Base-by-base conservation (phyloP, 306 rosid species). In the Prunus salicina region DNA sequence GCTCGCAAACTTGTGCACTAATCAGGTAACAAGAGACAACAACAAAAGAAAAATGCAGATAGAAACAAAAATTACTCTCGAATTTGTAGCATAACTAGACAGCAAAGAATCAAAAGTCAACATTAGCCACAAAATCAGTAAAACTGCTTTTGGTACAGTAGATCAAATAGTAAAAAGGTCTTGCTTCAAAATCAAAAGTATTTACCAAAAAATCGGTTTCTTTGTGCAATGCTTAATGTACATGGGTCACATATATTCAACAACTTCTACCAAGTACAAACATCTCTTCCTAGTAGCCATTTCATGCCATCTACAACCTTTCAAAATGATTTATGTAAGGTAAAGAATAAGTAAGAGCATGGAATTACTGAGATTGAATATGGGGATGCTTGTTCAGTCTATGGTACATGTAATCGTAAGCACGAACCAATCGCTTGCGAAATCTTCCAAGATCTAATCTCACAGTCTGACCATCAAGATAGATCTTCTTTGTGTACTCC, bases 381-480 rank as follows among this genome's bases (percentile, higher is more conserved):
- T 65, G 80, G 61, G 55, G 76, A 5, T 22, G 86, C 49, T 3
- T 28, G 51, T 78, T 82, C 71, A 73, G 67, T 62, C 76, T 83
- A 25, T 86, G 76, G 60, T 86, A 43, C 50, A 81, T 79, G 78
- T 86, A 67, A 63, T 74, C 68, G 82, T 92, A 88, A 78, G 98
- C 91, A 11, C 85, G 80, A 46, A 50, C 86, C 87, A 96, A 74
- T 64, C 87, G 90, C 73, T 92, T 92, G 41, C 78, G 75, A 79
- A 96, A 92, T 76, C 99, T 88, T 52, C 62, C 67, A 14, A 96
- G 86, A 61, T 89, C 87, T 49, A 92, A 71, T 16, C 53, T 76
- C 79, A 96, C 98, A 73, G 84, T 92, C 74, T 96, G 99, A 76
- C 92, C 82, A 45, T 91, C 96, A 76, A 96, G 99, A 80, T 96